Base-by-base conservation (phyloP, 1,284 basidiomycete genomes). In the Stygiomarasmius scandens region DNA sequence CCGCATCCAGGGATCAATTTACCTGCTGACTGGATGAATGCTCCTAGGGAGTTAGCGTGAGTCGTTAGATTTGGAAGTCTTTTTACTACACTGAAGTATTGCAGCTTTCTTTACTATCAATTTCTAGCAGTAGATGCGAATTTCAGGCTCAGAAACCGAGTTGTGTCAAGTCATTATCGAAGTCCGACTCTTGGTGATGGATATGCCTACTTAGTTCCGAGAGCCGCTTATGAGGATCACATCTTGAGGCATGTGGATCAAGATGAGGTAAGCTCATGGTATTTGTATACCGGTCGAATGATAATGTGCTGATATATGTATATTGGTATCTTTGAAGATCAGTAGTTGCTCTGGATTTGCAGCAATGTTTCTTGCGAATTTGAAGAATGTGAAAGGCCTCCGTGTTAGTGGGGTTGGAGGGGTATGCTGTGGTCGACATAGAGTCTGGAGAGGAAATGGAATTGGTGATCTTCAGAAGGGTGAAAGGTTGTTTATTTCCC, bases 171-270 rank as follows among this genome's bases (percentile, higher is more conserved):
- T 12, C 58, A 65, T 16, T 23, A 36, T 1, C 46, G 49, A 9
- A 68, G 72, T 55, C 69, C 67, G 0, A 56, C 59, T 2, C 59
- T 74, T 0, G 64, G 61, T 0, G 29, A 49, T 1, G 70, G 71
- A 0, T 63, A 54, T 56, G 63, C 60, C 0, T 74, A 67, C 34
- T 74, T 73, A 43, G 68, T 72, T 2, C 60, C 67, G 19, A 51
- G 62, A 11, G 49, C 27, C 2, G 34, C 38, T 0, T 74, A 70
- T 49, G 53, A 63, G 34, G 48, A 52, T 2, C 54, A 68, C 36
- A n/a, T 68, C 1, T 19, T 23, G 10, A 52, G 36, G 0, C 34
- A 54, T 22, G 51, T 56, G 8, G 16, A 20, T 1, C 34, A 62
- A 24, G 55, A 57, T 10, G 52, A 60, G 16, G 51, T 62, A 14